Conservation (phyloP, 108 stramenopile species). For the Cyclotella choctawhatcheeana region DNA sequence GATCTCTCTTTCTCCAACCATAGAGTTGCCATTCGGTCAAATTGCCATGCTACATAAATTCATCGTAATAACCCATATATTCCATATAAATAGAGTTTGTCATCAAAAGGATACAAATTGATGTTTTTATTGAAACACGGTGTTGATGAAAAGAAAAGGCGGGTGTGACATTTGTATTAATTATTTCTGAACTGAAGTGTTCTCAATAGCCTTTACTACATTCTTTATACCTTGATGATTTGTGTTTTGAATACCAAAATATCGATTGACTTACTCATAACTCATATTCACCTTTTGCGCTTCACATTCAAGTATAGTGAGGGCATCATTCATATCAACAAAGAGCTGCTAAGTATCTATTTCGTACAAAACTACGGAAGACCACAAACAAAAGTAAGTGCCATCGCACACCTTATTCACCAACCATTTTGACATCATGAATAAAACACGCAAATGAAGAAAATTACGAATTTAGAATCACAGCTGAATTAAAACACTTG, state of each 20-base stretch:
- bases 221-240: background rate
- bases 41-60: slow-evolving; percentile 1
- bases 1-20: background rate
- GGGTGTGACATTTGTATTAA: slow-evolving; percentile 10
- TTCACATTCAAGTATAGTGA: too few species aligned
- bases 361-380: too few species aligned
- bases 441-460: background rate
- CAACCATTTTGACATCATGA: background rate
- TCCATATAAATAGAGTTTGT: too few species aligned
- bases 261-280: too few species aligned
- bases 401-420: background rate
- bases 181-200: slow-evolving; percentile 5
- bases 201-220: slow-evolving; percentile 12
- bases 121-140: too few species aligned
- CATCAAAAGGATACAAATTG: background rate
- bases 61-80: background rate
- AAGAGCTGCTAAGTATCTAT: too few species aligned
- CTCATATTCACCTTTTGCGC: background rate
- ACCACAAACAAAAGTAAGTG: background rate
- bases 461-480: background rate
- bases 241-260: background rate
- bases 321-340: too few species aligned
- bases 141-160: slow-evolving; percentile 3
- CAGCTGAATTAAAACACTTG: background rate
- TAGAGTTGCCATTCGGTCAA: background rate